Evolutionary conservation across 1,139 yeast species (phyloP).

Genomic region (Saccharomycopsis crataegensis): DNA sequence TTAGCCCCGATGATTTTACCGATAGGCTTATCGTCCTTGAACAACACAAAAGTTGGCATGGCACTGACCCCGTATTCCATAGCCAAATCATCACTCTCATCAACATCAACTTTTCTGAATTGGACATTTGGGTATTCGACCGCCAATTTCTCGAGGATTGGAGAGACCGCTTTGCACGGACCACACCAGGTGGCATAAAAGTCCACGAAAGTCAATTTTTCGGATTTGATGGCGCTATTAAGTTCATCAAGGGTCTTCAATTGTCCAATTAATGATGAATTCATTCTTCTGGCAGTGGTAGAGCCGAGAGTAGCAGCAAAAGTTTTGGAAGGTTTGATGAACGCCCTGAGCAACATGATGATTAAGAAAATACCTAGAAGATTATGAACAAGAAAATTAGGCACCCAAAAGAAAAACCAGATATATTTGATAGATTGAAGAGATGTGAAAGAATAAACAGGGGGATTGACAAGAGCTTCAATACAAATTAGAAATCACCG

Average conservation of each 20-base stretch:
- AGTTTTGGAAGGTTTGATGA: not conserved
- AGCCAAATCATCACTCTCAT: constrained; percentile 61
- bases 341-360: not conserved
- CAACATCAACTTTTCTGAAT: constrained; percentile 79
- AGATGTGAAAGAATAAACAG: too few relatives aligned
- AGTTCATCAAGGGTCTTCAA: constrained; percentile 2
- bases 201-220: constrained; percentile 65
- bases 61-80: constrained; percentile 63
- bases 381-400: not conserved
- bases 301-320: not conserved
- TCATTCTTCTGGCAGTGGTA: not conserved
- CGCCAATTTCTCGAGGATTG: constrained; percentile 60
- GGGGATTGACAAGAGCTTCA: too few relatives aligned
- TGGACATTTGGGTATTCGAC: constrained; percentile 40
- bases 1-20: constrained; percentile 74
- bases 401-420: too few relatives aligned
- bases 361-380: not conserved
- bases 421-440: too few relatives aligned
- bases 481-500: too few relatives aligned
- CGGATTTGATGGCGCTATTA: constrained; percentile 24
- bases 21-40: constrained; percentile 58
- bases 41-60: constrained; percentile 81
- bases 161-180: constrained; percentile 84
- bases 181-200: constrained; percentile 93
- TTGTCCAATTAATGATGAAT: not conserved